Evolutionary conservation across 2,329 filamentous ascomycete genomes (phyloP).

Genomic region (Scytalidium sp.): DNA sequence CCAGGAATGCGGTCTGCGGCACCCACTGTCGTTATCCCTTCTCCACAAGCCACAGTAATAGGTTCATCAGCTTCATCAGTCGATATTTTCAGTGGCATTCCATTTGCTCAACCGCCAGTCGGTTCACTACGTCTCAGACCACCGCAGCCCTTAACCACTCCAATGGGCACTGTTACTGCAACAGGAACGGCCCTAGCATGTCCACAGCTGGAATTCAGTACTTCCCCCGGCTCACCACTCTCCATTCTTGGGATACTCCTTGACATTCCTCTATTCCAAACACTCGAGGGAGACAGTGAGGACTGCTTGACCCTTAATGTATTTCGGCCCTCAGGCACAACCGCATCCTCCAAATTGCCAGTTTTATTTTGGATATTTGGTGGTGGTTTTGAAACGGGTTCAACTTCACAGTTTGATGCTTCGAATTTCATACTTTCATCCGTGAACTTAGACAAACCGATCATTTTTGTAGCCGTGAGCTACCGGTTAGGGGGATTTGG

Average conservation of each 20-base stretch:
- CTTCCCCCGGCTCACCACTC: constrained; percentile 23
- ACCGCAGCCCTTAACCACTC: constrained; percentile 57
- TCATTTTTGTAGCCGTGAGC: constrained; percentile 58
- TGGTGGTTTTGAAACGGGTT: constrained; percentile 53
- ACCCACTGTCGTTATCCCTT: constrained; percentile 8
- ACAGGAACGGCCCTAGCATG: constrained; percentile 59
- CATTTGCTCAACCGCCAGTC: constrained; percentile 68
- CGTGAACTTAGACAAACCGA: constrained; percentile 52
- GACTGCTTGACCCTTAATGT: constrained; percentile 61
- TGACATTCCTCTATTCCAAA: constrained; percentile 57
- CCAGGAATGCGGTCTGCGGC: constrained; percentile 5
- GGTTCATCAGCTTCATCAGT: constrained; percentile 33
- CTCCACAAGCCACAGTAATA: constrained; percentile 19
- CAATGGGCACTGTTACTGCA: constrained; percentile 60
- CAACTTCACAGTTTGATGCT: constrained; percentile 41
- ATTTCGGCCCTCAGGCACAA: constrained; percentile 51
- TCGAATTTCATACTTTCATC: constrained; percentile 39
- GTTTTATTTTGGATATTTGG: constrained; percentile 72
- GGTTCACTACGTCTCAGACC: constrained; percentile 66
- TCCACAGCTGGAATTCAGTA: constrained; percentile 66
- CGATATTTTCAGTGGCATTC: constrained; percentile 72
- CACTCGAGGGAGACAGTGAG: constrained; percentile 51
- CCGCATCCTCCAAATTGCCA: constrained; percentile 51
- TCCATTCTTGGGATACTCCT: constrained; percentile 47
- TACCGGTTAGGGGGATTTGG: constrained; percentile 62